These are phyloP conservation scores for Hyphopichia buzzinii DNA, from an alignment of 1,139 yeast genomes.

Conservation along the genomic window DNA sequence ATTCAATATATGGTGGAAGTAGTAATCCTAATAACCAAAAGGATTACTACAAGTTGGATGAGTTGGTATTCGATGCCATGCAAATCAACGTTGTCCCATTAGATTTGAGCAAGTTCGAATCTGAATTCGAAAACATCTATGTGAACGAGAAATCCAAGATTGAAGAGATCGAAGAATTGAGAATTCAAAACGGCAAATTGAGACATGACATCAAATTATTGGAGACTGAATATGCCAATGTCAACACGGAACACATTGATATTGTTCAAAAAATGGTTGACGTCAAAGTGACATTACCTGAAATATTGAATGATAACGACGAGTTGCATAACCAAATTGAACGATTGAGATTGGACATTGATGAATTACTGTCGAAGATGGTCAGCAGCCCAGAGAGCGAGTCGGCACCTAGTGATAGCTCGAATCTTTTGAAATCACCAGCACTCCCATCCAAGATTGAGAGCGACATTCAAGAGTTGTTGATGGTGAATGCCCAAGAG, in stretches of 20 bases:
- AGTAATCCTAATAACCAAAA: conserved; percentile 3
- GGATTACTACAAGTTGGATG: conserved; percentile 59
- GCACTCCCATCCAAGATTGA: conserved; percentile 44
- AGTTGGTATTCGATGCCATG: conserved; percentile 79
- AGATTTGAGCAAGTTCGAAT: conserved; percentile 62
- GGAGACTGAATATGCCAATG: conserved; percentile 64
- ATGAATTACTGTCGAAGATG: conserved; percentile 46
- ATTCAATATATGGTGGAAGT: conserved; percentile 6
- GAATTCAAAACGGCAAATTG: conserved; percentile 66
- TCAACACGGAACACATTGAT: conserved; percentile 72
- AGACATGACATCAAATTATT: conserved; percentile 72
- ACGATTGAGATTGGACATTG: conserved; percentile 51
- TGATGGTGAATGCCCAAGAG: conserved; percentile 54
- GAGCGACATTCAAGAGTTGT: conserved; percentile 45
- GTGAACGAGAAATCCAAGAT: conserved; percentile 64
- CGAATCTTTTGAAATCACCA: conserved; percentile 15
- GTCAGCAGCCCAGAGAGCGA: conserved; percentile 14
- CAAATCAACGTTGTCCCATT: conserved; percentile 69
- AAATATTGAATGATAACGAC: conserved; percentile 71
- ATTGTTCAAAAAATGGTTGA: conserved; percentile 44
- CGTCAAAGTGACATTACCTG: conserved; percentile 41
- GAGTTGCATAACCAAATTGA: conserved; percentile 65
- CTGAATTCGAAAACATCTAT: conserved; percentile 74
- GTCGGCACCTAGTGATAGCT: conserved; percentile 7
- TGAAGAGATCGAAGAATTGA: conserved; percentile 65